Evolutionary conservation across 192 early-diverging fungal species (phyloP).

Genomic region (Coemansia sp.): DNA sequence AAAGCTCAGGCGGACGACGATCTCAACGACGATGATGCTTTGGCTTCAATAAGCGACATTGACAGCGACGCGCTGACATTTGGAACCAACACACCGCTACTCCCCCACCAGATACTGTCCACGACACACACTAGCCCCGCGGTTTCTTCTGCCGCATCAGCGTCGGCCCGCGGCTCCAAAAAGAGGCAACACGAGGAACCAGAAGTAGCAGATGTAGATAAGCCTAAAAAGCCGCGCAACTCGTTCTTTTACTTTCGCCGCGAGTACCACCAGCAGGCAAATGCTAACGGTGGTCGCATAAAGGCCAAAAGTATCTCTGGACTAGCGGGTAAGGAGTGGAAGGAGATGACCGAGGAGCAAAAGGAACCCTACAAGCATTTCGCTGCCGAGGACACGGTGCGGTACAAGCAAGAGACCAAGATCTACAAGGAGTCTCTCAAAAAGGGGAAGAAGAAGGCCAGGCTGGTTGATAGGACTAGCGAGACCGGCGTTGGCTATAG

Average conservation of each 20-base stretch:
- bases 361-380: conserved; percentile 58
- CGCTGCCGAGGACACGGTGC: conserved; percentile 63
- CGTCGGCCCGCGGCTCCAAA: not conserved
- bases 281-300: conserved; percentile 11
- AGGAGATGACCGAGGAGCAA: conserved; percentile 58
- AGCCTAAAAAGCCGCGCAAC: conserved; percentile 32
- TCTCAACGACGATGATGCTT: not conserved
- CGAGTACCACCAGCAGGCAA: conserved; percentile 16
- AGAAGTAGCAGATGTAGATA: not conserved
- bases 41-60: not conserved
- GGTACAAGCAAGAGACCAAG: conserved; percentile 72
- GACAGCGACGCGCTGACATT: conserved; percentile 1
- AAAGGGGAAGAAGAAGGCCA: conserved; percentile 16
- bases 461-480: not conserved
- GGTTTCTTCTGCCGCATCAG: not conserved
- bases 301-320: conserved; percentile 30
- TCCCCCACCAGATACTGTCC: conserved; percentile 3
- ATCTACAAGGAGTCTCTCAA: conserved; percentile 39
- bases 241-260: conserved; percentile 31
- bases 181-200: conserved; percentile 10
- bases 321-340: conserved; percentile 56
- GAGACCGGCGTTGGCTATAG: not conserved
- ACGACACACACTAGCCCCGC: conserved; percentile 1
- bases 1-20: not conserved
- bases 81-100: not conserved